These are phyloP conservation scores for Cronartium quercuum DNA, from an alignment of 1,284 basidiomycete genomes.

Conservation along the genomic window DNA sequence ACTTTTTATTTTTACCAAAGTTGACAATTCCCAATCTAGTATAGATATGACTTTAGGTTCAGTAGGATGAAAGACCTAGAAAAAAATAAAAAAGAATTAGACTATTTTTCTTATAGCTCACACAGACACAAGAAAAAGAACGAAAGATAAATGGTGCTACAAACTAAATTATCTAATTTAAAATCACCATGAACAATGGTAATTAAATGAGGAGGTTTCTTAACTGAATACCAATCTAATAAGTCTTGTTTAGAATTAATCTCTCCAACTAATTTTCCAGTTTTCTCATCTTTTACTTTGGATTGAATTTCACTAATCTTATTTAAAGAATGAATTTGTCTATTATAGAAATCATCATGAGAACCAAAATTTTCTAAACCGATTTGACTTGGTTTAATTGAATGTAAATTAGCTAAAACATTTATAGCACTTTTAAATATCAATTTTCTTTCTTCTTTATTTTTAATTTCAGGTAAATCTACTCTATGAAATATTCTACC, in stretches of 20 bases:
- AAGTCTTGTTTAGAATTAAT: slow-evolving; percentile 70
- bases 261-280: slow-evolving; percentile 57
- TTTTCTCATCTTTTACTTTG: slow-evolving; percentile 60
- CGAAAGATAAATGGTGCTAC: slow-evolving; percentile 13
- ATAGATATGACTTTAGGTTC: slow-evolving; percentile 89
- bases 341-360: slow-evolving; percentile 72
- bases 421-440: slow-evolving; percentile 72
- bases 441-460: slow-evolving; percentile 6
- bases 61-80: slow-evolving; percentile 74
- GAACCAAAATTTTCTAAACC: slow-evolving; percentile 75
- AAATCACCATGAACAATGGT: slow-evolving; percentile 88
- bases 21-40: slow-evolving; percentile 93
- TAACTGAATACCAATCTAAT: slow-evolving; percentile 67
- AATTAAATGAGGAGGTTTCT: slow-evolving; percentile 58
- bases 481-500: slow-evolving; percentile 87
- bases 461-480: slow-evolving; percentile 63
- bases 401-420: slow-evolving; percentile 67
- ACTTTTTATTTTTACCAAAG: slow-evolving; percentile 72
- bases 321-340: slow-evolving; percentile 79
- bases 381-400: slow-evolving; percentile 62
- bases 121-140: neutral
- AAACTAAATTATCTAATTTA: slow-evolving; percentile 79
- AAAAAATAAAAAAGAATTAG: neutral
- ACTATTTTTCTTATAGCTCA: neutral
- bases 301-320: slow-evolving; percentile 70